Base-by-base conservation (phyloP, 2,329 filamentous ascomycete genomes). In the Gnomoniopsis smithogilvyi region DNA sequence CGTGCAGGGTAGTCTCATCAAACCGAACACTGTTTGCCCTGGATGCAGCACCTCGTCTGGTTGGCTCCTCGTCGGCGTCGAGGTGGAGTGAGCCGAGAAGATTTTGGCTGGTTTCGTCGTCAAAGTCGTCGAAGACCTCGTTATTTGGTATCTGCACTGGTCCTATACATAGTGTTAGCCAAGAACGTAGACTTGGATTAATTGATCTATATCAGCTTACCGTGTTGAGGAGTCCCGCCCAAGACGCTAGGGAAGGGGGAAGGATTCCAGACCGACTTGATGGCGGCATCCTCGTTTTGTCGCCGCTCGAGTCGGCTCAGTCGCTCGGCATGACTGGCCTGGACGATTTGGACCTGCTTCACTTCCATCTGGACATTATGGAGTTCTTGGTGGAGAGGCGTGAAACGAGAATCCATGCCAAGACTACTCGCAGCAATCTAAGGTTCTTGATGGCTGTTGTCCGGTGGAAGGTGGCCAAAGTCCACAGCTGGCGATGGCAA, bases 11-110 rank as follows among this genome's bases (percentile, higher is more conserved):
- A 69, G 92, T 96, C 72, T 98, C 94, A 70, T 98, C 95, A 68
- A 99, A 99, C 41, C 95, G 90, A 66, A 99, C 95, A 70, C 95
- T 98, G 71, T 98, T 98, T 51, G 95, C 94, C 66, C 95, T 85
- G 19, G 95, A 99, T 19, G 92, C 89, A 21, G 91, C 91, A 56
- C 95, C 91, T 63, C 94, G 85, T 41, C 92, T 86, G 59, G 92
- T 87, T 34, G 90, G 90, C 69, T 93, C 90, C 63, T 98, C 92
- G 63, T 96, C 93, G 6, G 88, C 83, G 64, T 96, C 94, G 7
- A 98, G 80, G 60, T 93, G 91, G 59, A 97, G 81, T 56, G 90
- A 91, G 54, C 88, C 89, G 51, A 96, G 83, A 60, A 95, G 80
- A 67, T 88, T 90, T 68, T 89, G 89, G 51, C 89, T 87, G 64